Percentiles rank a stretch among this genome's conserved stretches.
These are phyloP conservation scores for Wickerhamomyces bovis DNA, from an alignment of 805 yeast species.

Conservation along the genomic window DNA sequence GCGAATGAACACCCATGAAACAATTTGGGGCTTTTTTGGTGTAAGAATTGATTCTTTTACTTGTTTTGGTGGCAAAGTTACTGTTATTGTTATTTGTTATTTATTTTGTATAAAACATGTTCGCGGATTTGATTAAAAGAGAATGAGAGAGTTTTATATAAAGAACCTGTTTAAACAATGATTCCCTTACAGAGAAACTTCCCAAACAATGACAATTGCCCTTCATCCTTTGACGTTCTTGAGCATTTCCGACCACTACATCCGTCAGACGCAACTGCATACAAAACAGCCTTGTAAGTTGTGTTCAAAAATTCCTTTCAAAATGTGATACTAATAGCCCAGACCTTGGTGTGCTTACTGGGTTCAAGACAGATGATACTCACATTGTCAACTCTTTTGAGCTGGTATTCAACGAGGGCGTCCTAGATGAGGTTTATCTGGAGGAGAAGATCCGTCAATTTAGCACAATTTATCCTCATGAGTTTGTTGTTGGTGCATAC, in stretches of 20 bases:
- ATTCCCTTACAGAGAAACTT: no score
- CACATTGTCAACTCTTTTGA: conserved; percentile 11
- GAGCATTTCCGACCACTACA: conserved; percentile 9
- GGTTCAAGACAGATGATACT: not conserved
- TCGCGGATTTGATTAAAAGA: not conserved
- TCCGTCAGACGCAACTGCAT: conserved; percentile 3
- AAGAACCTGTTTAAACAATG: no score
- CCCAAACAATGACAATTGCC: not conserved
- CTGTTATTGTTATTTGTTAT: not conserved
- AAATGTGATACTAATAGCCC: not conserved
- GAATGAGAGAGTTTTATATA: not conserved
- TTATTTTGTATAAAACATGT: not conserved
- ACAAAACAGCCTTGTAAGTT: conserved; percentile 3
- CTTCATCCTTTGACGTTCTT: conserved; percentile 9
- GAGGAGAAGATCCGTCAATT: conserved; percentile 8
- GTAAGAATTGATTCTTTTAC: not conserved
- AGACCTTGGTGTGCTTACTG: conserved; percentile 5
- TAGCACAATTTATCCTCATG: conserved; percentile 7
- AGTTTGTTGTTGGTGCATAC: conserved; percentile 9
- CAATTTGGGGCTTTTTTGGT: not conserved
- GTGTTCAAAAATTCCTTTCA: no score
- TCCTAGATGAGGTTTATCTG: conserved; percentile 2
- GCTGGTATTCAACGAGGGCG: not conserved
- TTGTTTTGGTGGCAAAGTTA: not conserved
- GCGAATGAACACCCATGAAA: conserved; percentile 98